These are phyloP conservation scores for Haematococcus sp. DNA, from an alignment of 139 green algal species.

Conservation along the genomic window DNA sequence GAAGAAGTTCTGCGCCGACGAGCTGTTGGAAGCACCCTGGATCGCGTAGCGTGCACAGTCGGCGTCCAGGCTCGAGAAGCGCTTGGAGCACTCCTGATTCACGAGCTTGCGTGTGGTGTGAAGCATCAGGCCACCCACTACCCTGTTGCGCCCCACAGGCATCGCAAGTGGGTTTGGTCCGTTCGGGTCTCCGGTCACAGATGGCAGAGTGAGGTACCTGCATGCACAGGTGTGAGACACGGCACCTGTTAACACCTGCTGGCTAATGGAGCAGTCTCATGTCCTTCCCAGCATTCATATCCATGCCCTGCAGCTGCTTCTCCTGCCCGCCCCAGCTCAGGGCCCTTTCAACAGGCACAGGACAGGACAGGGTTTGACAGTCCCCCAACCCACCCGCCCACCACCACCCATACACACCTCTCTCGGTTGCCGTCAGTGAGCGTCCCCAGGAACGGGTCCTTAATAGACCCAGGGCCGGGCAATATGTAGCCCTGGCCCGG, in stretches of 20 bases:
- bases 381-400: no score
- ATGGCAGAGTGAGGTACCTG: background rate
- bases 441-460: no score
- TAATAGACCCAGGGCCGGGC: no score
- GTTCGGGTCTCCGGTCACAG: background rate
- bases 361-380: no score
- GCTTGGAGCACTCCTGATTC: slow-evolving; percentile 2
- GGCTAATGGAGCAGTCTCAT: no score
- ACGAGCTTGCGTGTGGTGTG: slow-evolving; percentile 29
- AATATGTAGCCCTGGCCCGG: no score
- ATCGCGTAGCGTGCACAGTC: slow-evolving; percentile 31
- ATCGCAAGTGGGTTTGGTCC: no score
- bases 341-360: no score
- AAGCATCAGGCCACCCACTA: slow-evolving; percentile 42
- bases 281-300: background rate
- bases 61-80: slow-evolving; percentile 19
- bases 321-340: no score
- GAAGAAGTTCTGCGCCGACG: background rate
- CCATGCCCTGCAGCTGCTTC: background rate
- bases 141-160: slow-evolving; percentile 23
- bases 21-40: background rate
- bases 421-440: no score
- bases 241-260: background rate
- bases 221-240: background rate
- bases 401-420: no score